phyloP scores from a whole-genome alignment of 148 eudicot genomes.

The Heliosperma pusillum region DNA sequence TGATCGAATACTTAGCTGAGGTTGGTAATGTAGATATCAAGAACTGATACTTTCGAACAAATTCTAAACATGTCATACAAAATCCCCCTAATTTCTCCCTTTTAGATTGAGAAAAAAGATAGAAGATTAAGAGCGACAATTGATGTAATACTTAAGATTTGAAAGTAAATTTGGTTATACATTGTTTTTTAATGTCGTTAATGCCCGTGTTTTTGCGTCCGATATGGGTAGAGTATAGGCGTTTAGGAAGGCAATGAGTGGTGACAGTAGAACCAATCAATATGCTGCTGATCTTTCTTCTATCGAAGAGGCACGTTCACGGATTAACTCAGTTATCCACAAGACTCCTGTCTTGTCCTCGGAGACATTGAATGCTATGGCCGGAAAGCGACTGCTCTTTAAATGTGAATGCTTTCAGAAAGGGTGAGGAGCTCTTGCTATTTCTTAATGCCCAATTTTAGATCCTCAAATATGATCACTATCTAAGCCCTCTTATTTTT shows the following conservation, averaged over 20 bases:
- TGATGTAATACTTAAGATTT: no score
- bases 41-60: no score
- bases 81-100: no score
- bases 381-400: constrained; percentile 73
- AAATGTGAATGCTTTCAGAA: constrained; percentile 98
- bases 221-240: background rate
- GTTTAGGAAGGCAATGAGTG: constrained; percentile 34
- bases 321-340: constrained; percentile 57
- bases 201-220: background rate
- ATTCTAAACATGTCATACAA: no score
- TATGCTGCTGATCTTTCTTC: constrained; percentile 85
- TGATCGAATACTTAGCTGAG: no score
- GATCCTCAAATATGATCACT: background rate
- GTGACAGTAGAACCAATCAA: constrained; percentile 23
- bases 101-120: no score
- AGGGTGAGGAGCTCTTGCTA: constrained; percentile 50
- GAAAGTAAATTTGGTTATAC: no score
- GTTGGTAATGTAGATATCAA: no score
- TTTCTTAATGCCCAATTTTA: background rate
- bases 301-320: constrained; percentile 64
- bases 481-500: background rate
- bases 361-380: constrained; percentile 56
- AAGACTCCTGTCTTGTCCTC: constrained; percentile 76
- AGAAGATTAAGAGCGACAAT: no score
- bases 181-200: no score